These are phyloP conservation scores for Withania somnifera DNA, from an alignment of 305 asterid genomes.

Conservation along the genomic window DNA sequence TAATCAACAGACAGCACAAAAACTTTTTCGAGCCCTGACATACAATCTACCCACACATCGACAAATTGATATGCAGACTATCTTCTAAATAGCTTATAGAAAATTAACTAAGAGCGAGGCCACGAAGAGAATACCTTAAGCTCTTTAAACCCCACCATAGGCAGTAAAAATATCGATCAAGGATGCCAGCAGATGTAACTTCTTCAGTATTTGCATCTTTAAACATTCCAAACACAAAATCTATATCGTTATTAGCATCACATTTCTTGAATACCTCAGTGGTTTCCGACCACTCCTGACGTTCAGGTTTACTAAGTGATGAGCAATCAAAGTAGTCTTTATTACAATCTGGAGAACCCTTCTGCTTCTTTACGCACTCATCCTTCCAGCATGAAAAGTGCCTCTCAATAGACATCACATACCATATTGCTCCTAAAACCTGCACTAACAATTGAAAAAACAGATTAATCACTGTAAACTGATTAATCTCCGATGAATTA, in stretches of 20 bases:
- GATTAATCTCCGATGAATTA: neutral
- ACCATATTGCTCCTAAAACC: conserved; percentile 86
- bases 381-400: conserved; percentile 63
- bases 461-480: neutral
- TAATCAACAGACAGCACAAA: neutral
- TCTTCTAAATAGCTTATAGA: neutral
- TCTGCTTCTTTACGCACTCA: conserved; percentile 27
- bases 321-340: conserved; percentile 45
- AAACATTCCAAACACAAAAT: conserved; percentile 59
- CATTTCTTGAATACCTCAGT: conserved; percentile 42
- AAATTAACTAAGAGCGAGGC: neutral
- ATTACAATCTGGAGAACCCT: conserved; percentile 13
- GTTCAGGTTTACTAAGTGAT: neutral
- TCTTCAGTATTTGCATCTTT: conserved; percentile 47
- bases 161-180: conserved; percentile 60
- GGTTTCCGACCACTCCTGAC: conserved; percentile 28
- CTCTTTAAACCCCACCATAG: conserved; percentile 80
- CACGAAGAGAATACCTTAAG: conserved; percentile 36
- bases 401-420: conserved; percentile 64
- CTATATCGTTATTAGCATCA: conserved; percentile 15
- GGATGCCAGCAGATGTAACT: conserved; percentile 39
- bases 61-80: neutral
- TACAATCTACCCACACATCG: neutral
- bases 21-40: neutral
- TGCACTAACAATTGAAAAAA: conserved; percentile 15